Evolutionary conservation across 148 eudicot species (phyloP), one percentile per base, ranked within the genome.

Genomic region (Arbutus unedo): DNA sequence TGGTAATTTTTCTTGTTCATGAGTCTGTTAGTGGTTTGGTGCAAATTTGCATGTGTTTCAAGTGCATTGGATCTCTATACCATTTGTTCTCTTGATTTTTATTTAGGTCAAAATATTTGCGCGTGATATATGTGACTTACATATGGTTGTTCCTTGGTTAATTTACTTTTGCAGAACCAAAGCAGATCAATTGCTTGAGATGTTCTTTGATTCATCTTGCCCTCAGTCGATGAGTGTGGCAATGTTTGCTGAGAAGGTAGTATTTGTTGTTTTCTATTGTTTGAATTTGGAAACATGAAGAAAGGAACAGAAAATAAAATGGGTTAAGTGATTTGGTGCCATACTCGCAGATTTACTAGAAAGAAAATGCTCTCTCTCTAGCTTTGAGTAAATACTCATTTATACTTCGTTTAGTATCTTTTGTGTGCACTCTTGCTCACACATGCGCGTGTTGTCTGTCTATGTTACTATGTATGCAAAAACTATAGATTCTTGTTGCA

Each of bases 161-260:
- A 56, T 74, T 78, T 62, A 66, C 66, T 74, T 72, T 45, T 90
- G 87, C 97, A 94, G 99, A 81, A 80, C 85, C 78, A 94, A 85
- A 87, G 90, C 92, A 59, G 87, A 79, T 81, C 91, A 90, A 73
- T 79, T 96, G 50, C 25, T 87, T 82, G 82, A 83, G 82, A 90
- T 89, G 41, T 85, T 94, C 84, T 84, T 85, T 18, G 91, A 89
- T 89, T 86, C 95, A 78, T 31, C 79, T 66, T 82, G 80, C 83
- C 95, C 98, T 14, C 99, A 93, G 80, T 90, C 94, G 64, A 84
- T 92, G 84, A 88, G 91, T 76, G 84, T 90, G 54, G 87, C 86
- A 38, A 85, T 85, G 55, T 94, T 94, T 79, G 95, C 93, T 0
- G 92, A 96, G 87, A 87, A 90, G 98, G 99, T 94, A 91, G 56